Evolutionary conservation across 352 stramenopile species (phyloP).

Genomic region (Globisporangium spinosum): DNA sequence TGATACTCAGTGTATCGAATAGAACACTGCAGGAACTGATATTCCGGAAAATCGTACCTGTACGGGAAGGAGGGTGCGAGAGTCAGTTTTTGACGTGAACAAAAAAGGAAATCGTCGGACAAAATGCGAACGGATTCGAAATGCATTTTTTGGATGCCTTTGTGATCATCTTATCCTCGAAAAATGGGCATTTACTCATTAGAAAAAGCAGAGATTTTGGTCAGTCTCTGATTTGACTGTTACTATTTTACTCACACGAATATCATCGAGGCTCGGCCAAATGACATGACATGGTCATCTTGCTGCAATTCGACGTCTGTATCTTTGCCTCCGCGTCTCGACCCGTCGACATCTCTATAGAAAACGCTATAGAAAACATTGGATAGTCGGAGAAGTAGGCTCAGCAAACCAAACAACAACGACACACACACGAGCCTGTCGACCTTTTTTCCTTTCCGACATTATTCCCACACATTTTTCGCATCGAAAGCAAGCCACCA

Average conservation of each 20-base stretch:
- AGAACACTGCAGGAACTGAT: not conserved
- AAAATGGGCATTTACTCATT: too few species aligned
- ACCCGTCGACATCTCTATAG: not conserved
- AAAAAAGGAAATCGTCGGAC: not conserved
- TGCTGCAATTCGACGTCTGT: not conserved
- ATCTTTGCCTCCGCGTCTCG: not conserved
- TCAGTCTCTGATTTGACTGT: too few species aligned
- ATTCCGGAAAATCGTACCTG: not conserved
- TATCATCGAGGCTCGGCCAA: too few species aligned
- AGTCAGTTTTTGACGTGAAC: not conserved
- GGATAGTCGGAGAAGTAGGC: not conserved
- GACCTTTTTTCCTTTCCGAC: not conserved
- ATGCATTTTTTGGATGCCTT: not conserved
- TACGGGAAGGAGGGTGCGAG: not conserved
- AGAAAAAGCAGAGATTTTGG: too few species aligned
- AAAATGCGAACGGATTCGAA: not conserved
- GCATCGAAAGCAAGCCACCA: not conserved
- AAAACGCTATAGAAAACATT: not conserved
- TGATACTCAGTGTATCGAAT: not conserved
- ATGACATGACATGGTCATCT: not conserved
- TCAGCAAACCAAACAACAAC: not conserved
- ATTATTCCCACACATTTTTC: not conserved
- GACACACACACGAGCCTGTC: not conserved
- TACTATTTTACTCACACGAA: too few species aligned
- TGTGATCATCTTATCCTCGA: not conserved